Evolutionary conservation across 129 eudicot genomes (phyloP), one percentile per base, ranked within the genome.

Genomic region (Oenanthe sinensis): DNA sequence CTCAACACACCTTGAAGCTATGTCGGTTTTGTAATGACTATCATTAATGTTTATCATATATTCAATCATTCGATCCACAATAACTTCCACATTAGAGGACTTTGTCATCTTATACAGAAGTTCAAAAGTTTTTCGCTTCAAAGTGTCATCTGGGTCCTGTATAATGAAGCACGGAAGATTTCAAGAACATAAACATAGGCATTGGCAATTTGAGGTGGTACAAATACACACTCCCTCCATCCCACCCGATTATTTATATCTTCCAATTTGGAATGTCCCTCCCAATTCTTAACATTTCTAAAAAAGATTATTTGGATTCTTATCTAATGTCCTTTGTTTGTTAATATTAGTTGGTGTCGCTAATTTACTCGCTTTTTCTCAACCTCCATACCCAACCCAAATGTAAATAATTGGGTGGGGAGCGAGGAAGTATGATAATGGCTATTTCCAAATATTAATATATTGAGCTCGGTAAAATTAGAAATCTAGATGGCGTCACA

Each of bases 71-170:
- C 97, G 95, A 82, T 90, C 99, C 43, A 96, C 99, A 85, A 96
- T 96, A 49, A 96, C 99, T 90, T 96, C 98, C 71, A 92, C 99
- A 82, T 92, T 96, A 82, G 97, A 88, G 77, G 99, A 90, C 87
- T 90, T 96, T 26, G 99, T 96, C 99, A 96, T 96, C 83, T 92
- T 96, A 69, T 96, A 86, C 37, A 96, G 90, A 78, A 96, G 81
- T 65, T 96, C 99, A 88, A 96, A 96, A 20, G 99, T 96, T 86
- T 96, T 96, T 86, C 99, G 87, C 87, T 96, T 96, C 43, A 96
- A 85, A 78, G 99, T 92, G 77, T 96, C 99, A 89, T 96, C 99
- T 19, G 99, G 97, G 67, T 96, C 99, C 99, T 96, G 96, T 73
- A 84, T 80, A 42, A 77, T 47, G 52, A 80, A 83, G 75, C 44